Evolutionary conservation across 1,284 basidiomycete genomes (phyloP).

Genomic region (Macrocystidia cucumis): DNA sequence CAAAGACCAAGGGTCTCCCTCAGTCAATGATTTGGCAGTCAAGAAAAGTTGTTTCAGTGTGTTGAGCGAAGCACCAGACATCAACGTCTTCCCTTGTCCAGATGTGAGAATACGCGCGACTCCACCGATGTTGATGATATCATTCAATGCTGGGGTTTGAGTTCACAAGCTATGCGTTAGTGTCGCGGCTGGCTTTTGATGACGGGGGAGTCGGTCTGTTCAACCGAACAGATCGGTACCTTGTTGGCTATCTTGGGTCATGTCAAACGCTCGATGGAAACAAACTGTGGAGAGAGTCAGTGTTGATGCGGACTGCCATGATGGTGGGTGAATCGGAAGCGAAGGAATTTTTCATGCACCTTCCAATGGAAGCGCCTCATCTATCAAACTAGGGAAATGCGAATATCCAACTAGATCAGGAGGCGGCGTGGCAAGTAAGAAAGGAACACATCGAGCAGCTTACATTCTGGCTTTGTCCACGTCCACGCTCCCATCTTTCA

Average conservation of each 20-base stretch:
- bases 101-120: slow-evolving; percentile 73
- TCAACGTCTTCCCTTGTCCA: slow-evolving; percentile 41
- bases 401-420: too few species aligned
- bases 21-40: slow-evolving; percentile 20
- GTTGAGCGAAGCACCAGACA: slow-evolving; percentile 32
- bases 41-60: slow-evolving; percentile 35
- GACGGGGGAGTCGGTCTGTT: too few species aligned
- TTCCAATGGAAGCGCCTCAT: slow-evolving; percentile 55
- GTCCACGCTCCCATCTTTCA: slow-evolving; percentile 53
- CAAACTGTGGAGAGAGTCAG: slow-evolving; percentile 41
- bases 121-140: slow-evolving; percentile 48
- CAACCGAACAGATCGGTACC: too few species aligned
- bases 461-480: too few species aligned
- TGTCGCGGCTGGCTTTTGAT: too few species aligned
- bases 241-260: slow-evolving; percentile 49
- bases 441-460: too few species aligned
- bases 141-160: slow-evolving; percentile 37
- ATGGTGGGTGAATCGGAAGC: neutral
- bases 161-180: slow-evolving; percentile 1
- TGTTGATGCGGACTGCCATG: slow-evolving; percentile 6
- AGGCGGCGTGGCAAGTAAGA: too few species aligned
- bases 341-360: slow-evolving; percentile 28
- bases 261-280: slow-evolving; percentile 80
- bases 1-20: slow-evolving; percentile 24
- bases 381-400: slow-evolving; percentile 37